Evolutionary conservation across 1,284 basidiomycete genomes (phyloP).

Genomic region (Ustilago cynodontis): DNA sequence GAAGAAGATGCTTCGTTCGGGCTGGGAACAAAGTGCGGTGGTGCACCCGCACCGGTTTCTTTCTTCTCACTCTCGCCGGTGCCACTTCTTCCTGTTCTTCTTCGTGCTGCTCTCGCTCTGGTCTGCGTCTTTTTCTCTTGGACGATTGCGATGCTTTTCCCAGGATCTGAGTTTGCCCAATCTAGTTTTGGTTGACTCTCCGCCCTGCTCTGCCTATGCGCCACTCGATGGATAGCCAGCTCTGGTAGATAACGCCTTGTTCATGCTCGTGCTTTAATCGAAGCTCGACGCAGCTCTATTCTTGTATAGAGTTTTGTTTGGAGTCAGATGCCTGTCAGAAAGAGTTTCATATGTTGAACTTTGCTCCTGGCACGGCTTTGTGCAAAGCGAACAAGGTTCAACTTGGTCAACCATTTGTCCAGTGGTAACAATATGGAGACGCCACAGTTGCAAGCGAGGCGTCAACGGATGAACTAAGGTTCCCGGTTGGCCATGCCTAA

Average conservation of each 20-base stretch:
- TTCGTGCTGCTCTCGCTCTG: background rate
- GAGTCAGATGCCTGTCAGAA: background rate
- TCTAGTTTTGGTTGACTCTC: background rate
- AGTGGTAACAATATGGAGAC: background rate
- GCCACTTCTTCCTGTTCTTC: background rate
- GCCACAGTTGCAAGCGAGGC: background rate
- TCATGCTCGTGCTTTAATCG: constrained; percentile 5
- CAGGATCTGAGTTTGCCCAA: constrained; percentile 1
- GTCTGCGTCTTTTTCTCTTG: background rate
- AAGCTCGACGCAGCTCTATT: background rate
- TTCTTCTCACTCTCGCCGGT: background rate
- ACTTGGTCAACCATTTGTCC: background rate
- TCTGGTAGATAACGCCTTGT: background rate
- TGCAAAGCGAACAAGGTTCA: background rate
- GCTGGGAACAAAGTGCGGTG: constrained; percentile 1
- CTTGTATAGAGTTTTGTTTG: constrained; percentile 3
- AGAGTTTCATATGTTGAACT: too few species aligned
- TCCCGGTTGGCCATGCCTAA: too few species aligned
- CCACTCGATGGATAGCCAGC: background rate
- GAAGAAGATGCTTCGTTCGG: background rate
- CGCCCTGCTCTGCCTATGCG: background rate
- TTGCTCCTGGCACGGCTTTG: background rate
- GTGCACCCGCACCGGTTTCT: background rate
- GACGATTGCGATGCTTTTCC: background rate
- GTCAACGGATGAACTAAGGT: too few species aligned